Base-by-base conservation (phyloP, 2,329 filamentous ascomycete species). In the Claviceps pusilla region DNA sequence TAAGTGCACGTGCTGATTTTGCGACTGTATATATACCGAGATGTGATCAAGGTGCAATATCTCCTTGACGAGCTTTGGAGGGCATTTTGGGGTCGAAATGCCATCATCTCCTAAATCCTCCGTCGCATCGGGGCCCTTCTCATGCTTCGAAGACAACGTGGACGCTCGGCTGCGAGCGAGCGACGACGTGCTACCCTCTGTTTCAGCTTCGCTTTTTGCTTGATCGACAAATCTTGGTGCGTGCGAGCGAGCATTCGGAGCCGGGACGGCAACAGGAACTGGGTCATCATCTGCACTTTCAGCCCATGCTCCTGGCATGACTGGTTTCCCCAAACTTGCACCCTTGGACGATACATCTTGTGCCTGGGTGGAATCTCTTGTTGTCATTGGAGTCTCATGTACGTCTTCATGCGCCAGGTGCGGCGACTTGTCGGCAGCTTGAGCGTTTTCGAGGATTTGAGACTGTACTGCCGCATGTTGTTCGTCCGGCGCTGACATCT, bases 51-150 rank as follows among this genome's bases (percentile, higher is more conserved):
- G 68, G 11, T 68, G 73, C 12, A 80, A 54, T 14, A 80, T 72
- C 61, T 80, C 76, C 61, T 79, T 81, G 12, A 76, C 73, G 14
- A 81, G 64, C n/a, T 75, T 71, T 0, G 77, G 74, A 7, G 76
- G 73, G 0, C 76, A 76, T 50, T 73, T 75, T 5, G 76, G 78
- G 0, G 76, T 80, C 3, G 72, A 62, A 2, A 65, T 63, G 51
- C 56, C 48, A 6, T 61, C 59, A 9, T 51, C 56, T 37, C 57
- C 60, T 48, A 56, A 10, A 46, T 3, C 31, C 16, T 47, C 51
- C n/a, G 31, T 37, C 28, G 42, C 1, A 7, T 46, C 16, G n/a
- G 14, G 10, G 7, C 4, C 5, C 28, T 29, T 29, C 6, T 16
- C 48, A 7, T 39, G 37, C 29, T 55, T 48, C 19, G 43, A 47